These are phyloP conservation scores for Microcyclosporella mali DNA, from an alignment of 2,329 filamentous ascomycete genomes.

Conservation along the genomic window DNA sequence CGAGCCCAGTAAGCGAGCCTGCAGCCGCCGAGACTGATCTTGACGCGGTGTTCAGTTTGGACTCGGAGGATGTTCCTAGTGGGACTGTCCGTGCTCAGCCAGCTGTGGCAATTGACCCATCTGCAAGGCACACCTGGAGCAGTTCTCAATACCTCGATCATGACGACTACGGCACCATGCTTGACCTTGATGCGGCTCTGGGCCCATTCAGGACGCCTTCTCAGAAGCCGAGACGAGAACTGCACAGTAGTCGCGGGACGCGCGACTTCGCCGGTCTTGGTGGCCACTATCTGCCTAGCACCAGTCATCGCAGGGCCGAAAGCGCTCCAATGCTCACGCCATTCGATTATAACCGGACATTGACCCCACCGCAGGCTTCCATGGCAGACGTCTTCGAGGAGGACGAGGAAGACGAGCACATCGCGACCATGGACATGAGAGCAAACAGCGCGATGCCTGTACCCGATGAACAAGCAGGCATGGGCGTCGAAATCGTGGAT, in stretches of 20 bases:
- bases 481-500: constrained; percentile 29
- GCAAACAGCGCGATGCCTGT: constrained; percentile 11
- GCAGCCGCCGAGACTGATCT: constrained; percentile 28
- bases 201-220: constrained; percentile 84
- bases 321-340: constrained; percentile 73
- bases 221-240: constrained; percentile 59
- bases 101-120: constrained; percentile 7
- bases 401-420: constrained; percentile 43
- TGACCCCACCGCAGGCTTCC: constrained; percentile 46
- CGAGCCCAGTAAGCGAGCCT: constrained; percentile 2
- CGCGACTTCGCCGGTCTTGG: constrained; percentile 62
- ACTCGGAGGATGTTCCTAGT: constrained; percentile 7
- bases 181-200: constrained; percentile 88
- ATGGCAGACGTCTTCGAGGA: constrained; percentile 88
- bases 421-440: constrained; percentile 13
- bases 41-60: constrained; percentile 27
- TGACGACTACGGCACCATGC: constrained; percentile 66
- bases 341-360: constrained; percentile 50
- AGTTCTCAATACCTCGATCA: constrained; percentile 6
- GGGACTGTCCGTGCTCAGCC: constrained; percentile 3
- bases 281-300: constrained; percentile 52
- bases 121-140: constrained; percentile 7
- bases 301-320: constrained; percentile 46
- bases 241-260: constrained; percentile 71
- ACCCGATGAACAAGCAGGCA: constrained; percentile 17